Base-by-base conservation (phyloP, 108 stramenopile species). In the Asterionellopsis glacialis region DNA sequence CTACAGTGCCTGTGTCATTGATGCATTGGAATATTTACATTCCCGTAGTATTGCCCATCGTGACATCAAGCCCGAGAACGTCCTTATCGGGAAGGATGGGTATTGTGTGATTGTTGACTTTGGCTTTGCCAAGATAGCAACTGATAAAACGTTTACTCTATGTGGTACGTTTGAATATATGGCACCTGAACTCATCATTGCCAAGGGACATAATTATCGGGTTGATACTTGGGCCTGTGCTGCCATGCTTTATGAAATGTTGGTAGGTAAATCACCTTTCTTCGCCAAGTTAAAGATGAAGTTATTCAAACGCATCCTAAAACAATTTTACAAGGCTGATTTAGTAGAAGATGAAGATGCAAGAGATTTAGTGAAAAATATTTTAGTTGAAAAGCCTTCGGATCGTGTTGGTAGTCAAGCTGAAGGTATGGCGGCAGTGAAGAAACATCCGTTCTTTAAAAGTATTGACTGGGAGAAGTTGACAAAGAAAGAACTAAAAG, bases 151-250 rank as follows among this genome's bases (percentile, higher is more conserved):
- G 10, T 95, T 79, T 57, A 98, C 97, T 0, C 72, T 98, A 18
- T 95, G 94, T 64, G 97, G 97, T 43, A 98, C 97, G 9, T 95
- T 94, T 1, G 92, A 94, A 58, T 98, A 98, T 67, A 71, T 98
- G 26, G 94, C 95, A n/a, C 97, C 95, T 11, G 98, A 98, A 65
- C 96, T 97, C 40, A 97, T 93, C 62, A 71, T 83, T 72, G 80
- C 94, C 45, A 85, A 84, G 61, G 97, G 97, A 28, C 97, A 99
- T 77, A 91, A 95, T 72, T 93, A 96, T 69, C 93, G 81, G 55
- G 97, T 97, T 9, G 98, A 99, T 76, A 95, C 91, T 63, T 99
- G 98, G 98, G 86, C 95, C 0, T 69, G 88, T 24, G 98, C 97
- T 11, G 88, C 95, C 57, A 87, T 99, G 51, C 55, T 98, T 24